A percentile compares a stretch with the other conserved stretches of the same genome.
Conservation (phyloP, 441 rosid genomes). For the Mallotus repandus region DNA sequence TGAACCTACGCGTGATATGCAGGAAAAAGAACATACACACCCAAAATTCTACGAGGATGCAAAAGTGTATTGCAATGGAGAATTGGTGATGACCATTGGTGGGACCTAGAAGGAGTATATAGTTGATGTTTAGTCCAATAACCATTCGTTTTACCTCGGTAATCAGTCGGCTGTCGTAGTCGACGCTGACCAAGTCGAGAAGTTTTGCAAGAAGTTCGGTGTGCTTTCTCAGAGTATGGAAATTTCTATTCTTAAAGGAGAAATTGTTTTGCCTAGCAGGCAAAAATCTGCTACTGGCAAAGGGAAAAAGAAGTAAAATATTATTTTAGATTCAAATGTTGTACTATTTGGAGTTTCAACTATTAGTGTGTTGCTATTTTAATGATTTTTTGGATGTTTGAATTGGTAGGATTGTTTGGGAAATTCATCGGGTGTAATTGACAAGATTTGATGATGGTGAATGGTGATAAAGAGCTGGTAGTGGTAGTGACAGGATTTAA, state of each 20-base stretch:
- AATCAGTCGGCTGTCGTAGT: constrained; percentile 57
- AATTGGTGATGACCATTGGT: constrained; percentile 89
- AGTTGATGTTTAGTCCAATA: constrained; percentile 91
- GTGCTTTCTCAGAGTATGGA: constrained; percentile 66
- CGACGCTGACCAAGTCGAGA: constrained; percentile 86
- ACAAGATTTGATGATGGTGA: too few species aligned
- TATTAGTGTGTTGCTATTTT: too few species aligned
- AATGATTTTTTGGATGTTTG: too few species aligned
- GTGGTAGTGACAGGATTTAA: too few species aligned
- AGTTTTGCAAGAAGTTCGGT: constrained; percentile 83
- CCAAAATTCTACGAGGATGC: constrained; percentile 75
- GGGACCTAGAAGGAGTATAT: constrained; percentile 87
- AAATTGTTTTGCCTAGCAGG: constrained; percentile 59
- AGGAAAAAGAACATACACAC: constrained; percentile 82
- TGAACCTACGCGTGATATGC: constrained; percentile 46
- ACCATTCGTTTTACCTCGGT: constrained; percentile 89
- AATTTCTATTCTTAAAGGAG: constrained; percentile 83
- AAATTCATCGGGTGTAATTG: too few species aligned
- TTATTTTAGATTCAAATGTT: too few species aligned
- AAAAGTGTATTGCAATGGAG: constrained; percentile 82
- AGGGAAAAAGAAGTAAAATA: constrained; percentile 74
- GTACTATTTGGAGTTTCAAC: too few species aligned
- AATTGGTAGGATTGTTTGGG: too few species aligned
- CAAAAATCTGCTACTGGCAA: constrained; percentile 47
- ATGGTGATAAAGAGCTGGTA: too few species aligned